Conservation (phyloP, 2,329 filamentous ascomycete genomes). For the Alternaria hordeiaustralica region DNA sequence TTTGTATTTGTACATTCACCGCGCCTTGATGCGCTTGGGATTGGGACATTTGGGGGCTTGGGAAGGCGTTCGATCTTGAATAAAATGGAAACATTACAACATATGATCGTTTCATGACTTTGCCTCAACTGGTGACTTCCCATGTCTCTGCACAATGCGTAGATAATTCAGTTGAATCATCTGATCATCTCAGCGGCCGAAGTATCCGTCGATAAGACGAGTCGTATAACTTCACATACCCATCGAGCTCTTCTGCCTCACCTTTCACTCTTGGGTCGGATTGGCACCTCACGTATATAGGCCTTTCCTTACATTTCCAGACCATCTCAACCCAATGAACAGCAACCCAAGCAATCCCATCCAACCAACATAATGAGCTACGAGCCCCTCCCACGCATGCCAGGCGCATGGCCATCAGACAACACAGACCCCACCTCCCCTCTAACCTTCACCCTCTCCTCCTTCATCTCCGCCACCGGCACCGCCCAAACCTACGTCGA, state of each 20-base stretch:
- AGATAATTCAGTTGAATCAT: neutral
- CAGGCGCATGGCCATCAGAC: neutral
- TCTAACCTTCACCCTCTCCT: neutral
- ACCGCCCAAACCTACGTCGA: neutral
- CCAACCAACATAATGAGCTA: neutral
- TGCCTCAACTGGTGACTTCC: neutral
- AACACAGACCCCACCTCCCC: neutral
- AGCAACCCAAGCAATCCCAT: neutral
- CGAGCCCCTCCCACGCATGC: neutral
- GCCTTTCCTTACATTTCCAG: neutral
- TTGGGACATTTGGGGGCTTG: neutral
- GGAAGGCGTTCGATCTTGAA: conserved; percentile 1
- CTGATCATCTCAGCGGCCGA: neutral
- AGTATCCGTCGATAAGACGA: neutral
- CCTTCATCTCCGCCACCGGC: neutral
- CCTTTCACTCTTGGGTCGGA: neutral
- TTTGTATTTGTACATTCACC: neutral
- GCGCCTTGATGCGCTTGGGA: conserved; percentile 1
- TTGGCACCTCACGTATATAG: neutral
- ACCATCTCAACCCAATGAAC: neutral
- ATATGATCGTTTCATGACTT: neutral
- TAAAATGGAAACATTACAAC: conserved; percentile 8
- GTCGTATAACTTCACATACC: neutral
- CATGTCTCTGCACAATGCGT: neutral
- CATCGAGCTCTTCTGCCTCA: neutral